Evolutionary conservation across 2,329 filamentous ascomycete genomes (phyloP).

Genomic region (Chaetoscypha palmicola): DNA sequence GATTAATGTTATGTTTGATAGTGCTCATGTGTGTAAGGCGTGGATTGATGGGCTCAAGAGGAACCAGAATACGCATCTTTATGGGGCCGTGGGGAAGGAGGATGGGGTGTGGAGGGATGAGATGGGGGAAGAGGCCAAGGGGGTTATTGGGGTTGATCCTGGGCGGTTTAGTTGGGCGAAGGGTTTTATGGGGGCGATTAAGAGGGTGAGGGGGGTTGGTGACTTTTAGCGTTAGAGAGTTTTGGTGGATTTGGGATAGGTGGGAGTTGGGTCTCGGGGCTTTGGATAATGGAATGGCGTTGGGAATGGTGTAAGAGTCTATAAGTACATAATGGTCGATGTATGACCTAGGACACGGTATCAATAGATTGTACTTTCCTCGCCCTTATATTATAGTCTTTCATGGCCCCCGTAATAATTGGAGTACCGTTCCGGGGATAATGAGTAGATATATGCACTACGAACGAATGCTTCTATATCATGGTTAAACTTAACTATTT

Average conservation of each 20-base stretch:
- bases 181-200: conserved; percentile 49
- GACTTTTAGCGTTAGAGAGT: conserved; percentile 35
- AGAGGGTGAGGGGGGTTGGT: conserved; percentile 49
- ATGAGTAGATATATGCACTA: no score
- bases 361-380: no score
- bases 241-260: not conserved
- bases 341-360: no score
- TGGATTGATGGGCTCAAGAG: conserved; percentile 56
- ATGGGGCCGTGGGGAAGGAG: conserved; percentile 43
- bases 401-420: no score
- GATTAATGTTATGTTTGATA: conserved; percentile 70
- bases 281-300: no score
- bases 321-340: no score
- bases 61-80: conserved; percentile 60
- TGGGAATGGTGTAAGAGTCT: no score
- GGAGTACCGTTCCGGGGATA: no score
- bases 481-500: no score
- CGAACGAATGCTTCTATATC: no score
- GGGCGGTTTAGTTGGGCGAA: conserved; percentile 52
- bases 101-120: conserved; percentile 59
- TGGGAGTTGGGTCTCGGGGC: no score
- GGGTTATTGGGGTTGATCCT: conserved; percentile 45
- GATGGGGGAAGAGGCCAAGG: conserved; percentile 40
- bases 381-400: no score
- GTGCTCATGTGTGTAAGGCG: conserved; percentile 47